Percentiles rank a stretch among this genome's conserved stretches.
Evolutionary conservation across 2,329 filamentous ascomycete species (phyloP).

Genomic region (Pseudocercospora cruenta): DNA sequence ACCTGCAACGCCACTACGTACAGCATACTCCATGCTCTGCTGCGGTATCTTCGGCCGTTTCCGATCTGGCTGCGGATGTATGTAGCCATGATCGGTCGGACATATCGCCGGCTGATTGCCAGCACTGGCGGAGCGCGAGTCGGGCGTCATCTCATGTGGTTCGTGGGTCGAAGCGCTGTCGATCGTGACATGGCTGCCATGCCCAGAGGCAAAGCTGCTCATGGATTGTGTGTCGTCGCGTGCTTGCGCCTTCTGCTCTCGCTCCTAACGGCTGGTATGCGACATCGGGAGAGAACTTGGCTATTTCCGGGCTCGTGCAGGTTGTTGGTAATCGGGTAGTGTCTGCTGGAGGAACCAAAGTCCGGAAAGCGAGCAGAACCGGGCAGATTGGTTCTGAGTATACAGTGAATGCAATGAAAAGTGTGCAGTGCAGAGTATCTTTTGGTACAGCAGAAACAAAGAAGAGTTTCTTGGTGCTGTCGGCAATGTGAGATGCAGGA

Average conservation of each 20-base stretch:
- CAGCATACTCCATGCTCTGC: conserved; percentile 79
- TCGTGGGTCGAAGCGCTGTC: conserved; percentile 32
- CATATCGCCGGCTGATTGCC: conserved; percentile 47
- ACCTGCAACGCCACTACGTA: conserved; percentile 82
- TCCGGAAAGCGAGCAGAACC: not conserved
- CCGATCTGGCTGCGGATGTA: conserved; percentile 41
- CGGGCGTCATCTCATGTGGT: conserved; percentile 44
- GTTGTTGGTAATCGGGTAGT: not conserved
- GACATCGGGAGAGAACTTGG: conserved; percentile 20
- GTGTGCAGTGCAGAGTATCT: not conserved
- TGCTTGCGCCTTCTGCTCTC: conserved; percentile 13
- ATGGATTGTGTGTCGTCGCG: conserved; percentile 26
- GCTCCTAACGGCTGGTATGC: conserved; percentile 13
- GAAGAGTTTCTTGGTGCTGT: not conserved
- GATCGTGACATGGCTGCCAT: conserved; percentile 32
- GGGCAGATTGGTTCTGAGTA: not conserved
- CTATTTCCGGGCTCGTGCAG: conserved; percentile 14
- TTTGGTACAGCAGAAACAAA: not conserved
- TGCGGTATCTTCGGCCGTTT: conserved; percentile 63
- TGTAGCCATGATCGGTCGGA: conserved; percentile 57
- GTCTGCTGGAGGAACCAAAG: not conserved
- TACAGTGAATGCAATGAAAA: not conserved
- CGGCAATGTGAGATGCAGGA: not conserved
- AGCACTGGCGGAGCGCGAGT: conserved; percentile 24
- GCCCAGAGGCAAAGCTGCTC: conserved; percentile 33